phyloP scores from a whole-genome alignment of 495 filamentous ascomycete species.

The Cercophora scortea region DNA sequence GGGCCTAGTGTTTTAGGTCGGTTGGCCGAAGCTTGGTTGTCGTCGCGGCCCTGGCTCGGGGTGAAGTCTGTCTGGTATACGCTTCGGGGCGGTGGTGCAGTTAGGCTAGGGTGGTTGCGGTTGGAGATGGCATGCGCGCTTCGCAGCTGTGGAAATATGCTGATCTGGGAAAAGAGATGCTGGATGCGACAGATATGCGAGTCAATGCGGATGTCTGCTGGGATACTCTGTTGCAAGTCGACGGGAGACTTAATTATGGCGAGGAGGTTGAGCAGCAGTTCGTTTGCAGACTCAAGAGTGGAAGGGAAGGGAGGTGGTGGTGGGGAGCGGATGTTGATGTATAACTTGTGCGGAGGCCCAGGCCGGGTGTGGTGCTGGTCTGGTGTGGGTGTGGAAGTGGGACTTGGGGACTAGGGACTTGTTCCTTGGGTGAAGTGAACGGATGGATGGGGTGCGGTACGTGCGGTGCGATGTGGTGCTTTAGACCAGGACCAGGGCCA shows the following conservation, averaged over 20 bases:
- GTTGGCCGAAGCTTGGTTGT: neutral
- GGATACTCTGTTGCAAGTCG: neutral
- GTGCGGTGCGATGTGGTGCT: neutral
- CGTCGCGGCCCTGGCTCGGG: conserved; percentile 1
- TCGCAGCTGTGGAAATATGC: neutral
- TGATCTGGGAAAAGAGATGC: neutral
- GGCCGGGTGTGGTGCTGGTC: conserved; percentile 10
- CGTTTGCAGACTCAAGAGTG: conserved; percentile 11
- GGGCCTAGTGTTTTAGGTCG: neutral
- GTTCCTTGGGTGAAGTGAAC: too few species aligned
- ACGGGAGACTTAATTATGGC: neutral
- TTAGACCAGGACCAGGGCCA: neutral
- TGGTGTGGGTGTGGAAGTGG: neutral
- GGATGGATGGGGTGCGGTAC: neutral
- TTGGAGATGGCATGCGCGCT: neutral
- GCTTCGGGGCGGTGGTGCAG: neutral
- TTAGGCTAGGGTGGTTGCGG: neutral
- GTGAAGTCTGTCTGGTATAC: conserved; percentile 2
- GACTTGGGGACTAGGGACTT: neutral
- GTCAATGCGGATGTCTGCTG: neutral
- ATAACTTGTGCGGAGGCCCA: conserved; percentile 19
- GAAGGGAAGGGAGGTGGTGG: conserved; percentile 17
- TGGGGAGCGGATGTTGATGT: conserved; percentile 29
- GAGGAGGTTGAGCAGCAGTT: conserved; percentile 4
- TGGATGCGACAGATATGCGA: neutral